Conservation (phyloP, 1,284 basidiomycete genomes). For the Vanrija sp. region DNA sequence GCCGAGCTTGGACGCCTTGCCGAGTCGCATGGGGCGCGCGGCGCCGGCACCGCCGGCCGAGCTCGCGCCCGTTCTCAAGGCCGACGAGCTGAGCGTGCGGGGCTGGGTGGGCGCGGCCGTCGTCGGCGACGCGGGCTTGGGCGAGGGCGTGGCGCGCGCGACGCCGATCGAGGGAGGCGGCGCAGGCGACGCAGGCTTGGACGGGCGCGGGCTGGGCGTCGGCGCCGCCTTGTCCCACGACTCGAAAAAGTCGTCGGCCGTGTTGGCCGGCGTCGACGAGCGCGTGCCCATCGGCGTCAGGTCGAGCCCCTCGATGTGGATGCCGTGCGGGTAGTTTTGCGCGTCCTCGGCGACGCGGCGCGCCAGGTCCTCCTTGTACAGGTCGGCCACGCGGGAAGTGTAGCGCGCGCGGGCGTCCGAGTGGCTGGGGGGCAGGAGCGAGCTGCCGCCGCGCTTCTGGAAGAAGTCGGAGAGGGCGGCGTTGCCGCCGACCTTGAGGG, state of each 20-base stretch:
- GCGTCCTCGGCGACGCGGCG: slow-evolving; percentile 76
- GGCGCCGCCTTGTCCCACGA: slow-evolving; percentile 77
- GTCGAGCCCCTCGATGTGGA: slow-evolving; percentile 70
- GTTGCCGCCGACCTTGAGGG: slow-evolving; percentile 97
- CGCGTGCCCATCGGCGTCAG: slow-evolving; percentile 52
- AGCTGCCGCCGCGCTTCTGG: slow-evolving; percentile 72
- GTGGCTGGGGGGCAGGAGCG: slow-evolving; percentile 60
- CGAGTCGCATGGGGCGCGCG: slow-evolving; percentile 54
- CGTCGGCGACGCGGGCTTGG: slow-evolving; percentile 9
- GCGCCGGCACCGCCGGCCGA: slow-evolving; percentile 25
- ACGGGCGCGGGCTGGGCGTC: slow-evolving; percentile 29
- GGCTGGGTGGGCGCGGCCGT: slow-evolving; percentile 28
- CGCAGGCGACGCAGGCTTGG: slow-evolving; percentile 24
- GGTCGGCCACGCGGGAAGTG: slow-evolving; percentile 70
- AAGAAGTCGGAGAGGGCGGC: slow-evolving; percentile 86
- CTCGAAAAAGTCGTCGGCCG: slow-evolving; percentile 88
- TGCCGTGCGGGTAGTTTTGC: slow-evolving; percentile 67
- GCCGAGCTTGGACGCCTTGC: slow-evolving; percentile 57
- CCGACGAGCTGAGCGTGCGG: slow-evolving; percentile 52
- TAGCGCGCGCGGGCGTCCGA: slow-evolving; percentile 87
- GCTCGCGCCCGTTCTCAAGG: slow-evolving; percentile 38
- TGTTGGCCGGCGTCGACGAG: slow-evolving; percentile 42
- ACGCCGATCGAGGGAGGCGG: slow-evolving; percentile 41
- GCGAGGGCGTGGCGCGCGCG: slow-evolving; percentile 15
- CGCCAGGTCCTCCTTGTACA: slow-evolving; percentile 90